Conservation (phyloP, 805 yeast species). For the Starmerella lactis-condensi region DNA sequence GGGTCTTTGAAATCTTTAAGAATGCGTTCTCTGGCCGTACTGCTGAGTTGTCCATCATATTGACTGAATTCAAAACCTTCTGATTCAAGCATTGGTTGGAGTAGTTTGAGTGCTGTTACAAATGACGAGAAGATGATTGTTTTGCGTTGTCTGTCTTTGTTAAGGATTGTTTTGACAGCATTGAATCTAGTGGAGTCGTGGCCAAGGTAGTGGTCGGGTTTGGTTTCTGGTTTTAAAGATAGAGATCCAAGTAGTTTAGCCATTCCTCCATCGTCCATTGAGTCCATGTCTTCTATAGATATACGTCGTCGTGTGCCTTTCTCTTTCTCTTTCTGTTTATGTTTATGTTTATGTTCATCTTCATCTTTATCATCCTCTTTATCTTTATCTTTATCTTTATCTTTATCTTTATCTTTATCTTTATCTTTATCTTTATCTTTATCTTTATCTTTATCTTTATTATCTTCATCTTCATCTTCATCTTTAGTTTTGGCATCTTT, state of each 20-base stretch:
- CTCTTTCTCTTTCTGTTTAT: background rate
- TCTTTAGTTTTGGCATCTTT: constrained; percentile 7
- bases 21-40: constrained; percentile 20
- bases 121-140: constrained; percentile 32
- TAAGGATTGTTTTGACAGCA: constrained; percentile 23
- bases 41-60: constrained; percentile 25
- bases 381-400: background rate
- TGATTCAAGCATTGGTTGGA: constrained; percentile 20
- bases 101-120: constrained; percentile 22
- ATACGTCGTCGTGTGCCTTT: background rate
- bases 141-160: constrained; percentile 23
- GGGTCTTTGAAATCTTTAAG: constrained; percentile 21
- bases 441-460: constrained; percentile 11
- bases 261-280: constrained; percentile 20
- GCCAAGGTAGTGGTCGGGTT: background rate
- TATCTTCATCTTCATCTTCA: background rate
- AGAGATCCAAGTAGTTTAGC: constrained; percentile 17
- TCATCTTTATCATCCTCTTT: background rate
- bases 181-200: constrained; percentile 21
- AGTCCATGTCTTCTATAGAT: constrained; percentile 1
- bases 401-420: background rate
- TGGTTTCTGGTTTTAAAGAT: constrained; percentile 8
- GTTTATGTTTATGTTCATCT: background rate
- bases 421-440: background rate
- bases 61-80: constrained; percentile 21